Base-by-base conservation (phyloP, 2,329 filamentous ascomycete species). In the Cephalotrichum gorgonifer region DNA sequence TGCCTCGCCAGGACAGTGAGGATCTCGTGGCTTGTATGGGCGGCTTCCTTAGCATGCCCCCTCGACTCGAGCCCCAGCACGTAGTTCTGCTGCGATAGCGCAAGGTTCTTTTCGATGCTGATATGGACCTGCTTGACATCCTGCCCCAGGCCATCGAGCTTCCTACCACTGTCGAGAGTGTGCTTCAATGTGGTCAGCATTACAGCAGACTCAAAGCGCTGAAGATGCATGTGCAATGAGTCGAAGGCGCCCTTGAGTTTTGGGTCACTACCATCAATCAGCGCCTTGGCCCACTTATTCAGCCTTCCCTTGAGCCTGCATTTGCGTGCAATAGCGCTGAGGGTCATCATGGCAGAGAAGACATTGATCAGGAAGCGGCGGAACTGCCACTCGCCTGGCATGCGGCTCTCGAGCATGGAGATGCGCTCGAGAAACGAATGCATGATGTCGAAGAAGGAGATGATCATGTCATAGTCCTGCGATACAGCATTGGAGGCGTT, bases 361-460 rank as follows among this genome's bases (percentile, higher is more conserved):
- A 67, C 65, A 7, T 64, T 61, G 57, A 65, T 63, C 4, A 68
- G 48, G 28, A 60, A 64, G 27, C 59, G 62, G 44, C 62, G 57
- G 35, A 65, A 65, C 1, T 59, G 58, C 17, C 54, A 58, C 27
- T 55, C 42, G 8, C 56, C 52, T 0, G 64, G 62, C 2, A 65
- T 52, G 17, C 62, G 55, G 0, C 54, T 56, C 50, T 68, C 60
- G 0, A 68, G 38, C 7, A 68, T 60, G 0, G 60, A 57, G 1
- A 67, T 58, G 1, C 64, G 58, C 25, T 59, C 53, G 4, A 68
- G 54, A 22, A 69, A 67, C 6, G 61, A 62, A 43, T 62, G 62
- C 56, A 67, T 66, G 9, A 63, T 59, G 2, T 63, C 58, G 46
- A 69, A 69, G 47, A 69, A 70, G 4, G 58, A 57, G n/a, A 62